Evolutionary conservation across 73 alveolate genomes (phyloP).

Genomic region (Blepharisma stoltei): DNA sequence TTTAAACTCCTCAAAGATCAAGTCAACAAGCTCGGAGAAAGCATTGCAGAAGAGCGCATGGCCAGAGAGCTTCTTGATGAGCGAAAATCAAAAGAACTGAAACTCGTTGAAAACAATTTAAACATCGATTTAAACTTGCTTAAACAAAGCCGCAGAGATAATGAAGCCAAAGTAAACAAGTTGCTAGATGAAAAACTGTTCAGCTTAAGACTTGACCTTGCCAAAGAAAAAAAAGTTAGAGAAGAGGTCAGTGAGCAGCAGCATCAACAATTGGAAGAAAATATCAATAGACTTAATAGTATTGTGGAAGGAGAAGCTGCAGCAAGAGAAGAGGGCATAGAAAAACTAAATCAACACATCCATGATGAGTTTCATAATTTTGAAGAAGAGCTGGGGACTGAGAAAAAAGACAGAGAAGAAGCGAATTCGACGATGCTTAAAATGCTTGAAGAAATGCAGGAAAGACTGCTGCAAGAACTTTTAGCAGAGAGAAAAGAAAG

Average conservation of each 20-base stretch:
- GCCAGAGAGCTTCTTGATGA: constrained; percentile 53
- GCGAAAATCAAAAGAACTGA: constrained; percentile 62
- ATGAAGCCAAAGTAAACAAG: constrained; percentile 58
- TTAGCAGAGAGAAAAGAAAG: constrained; percentile 54
- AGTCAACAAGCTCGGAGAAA: constrained; percentile 38
- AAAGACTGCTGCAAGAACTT: constrained; percentile 52
- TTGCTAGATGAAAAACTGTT: constrained; percentile 64
- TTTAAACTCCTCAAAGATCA: constrained; percentile 42
- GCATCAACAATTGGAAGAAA: constrained; percentile 32
- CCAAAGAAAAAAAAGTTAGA: constrained; percentile 70
- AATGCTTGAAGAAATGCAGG: constrained; percentile 71
- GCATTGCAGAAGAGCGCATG: constrained; percentile 37
- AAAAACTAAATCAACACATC: constrained; percentile 37
- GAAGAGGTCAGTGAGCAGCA: constrained; percentile 48
- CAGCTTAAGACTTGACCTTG: constrained; percentile 60
- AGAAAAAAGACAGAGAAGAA: constrained; percentile 65
- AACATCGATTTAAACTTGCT: constrained; percentile 56
- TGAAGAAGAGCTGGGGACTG: constrained; percentile 55
- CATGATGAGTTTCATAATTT: constrained; percentile 62
- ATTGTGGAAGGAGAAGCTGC: constrained; percentile 45
- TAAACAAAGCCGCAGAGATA: constrained; percentile 63
- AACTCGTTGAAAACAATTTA: constrained; percentile 57
- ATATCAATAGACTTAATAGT: constrained; percentile 25
- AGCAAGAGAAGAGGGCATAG: constrained; percentile 53
- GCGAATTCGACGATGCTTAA: constrained; percentile 53